These are phyloP conservation scores for Glebionis coronaria DNA, from an alignment of 129 eudicot genomes.

Conservation along the genomic window DNA sequence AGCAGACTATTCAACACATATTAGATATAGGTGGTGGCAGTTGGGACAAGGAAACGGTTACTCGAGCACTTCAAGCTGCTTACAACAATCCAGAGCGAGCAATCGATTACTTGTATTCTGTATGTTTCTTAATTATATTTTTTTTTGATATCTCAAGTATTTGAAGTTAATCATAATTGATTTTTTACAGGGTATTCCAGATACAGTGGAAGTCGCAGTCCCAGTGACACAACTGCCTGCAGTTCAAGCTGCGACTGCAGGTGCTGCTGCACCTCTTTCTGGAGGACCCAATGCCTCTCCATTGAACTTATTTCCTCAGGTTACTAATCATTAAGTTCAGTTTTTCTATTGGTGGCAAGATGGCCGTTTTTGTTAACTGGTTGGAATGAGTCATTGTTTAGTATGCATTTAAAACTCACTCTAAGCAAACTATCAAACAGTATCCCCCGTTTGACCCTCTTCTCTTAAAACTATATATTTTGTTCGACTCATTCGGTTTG, in stretches of 20 bases:
- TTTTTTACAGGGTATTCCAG: constrained; percentile 75
- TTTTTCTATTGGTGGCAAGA: neutral
- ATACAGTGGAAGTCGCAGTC: constrained; percentile 64
- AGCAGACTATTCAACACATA: constrained; percentile 77
- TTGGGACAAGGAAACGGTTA: constrained; percentile 90
- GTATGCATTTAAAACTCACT: no score
- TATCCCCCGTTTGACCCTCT: no score
- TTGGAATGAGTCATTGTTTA: no score
- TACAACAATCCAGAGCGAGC: constrained; percentile 96
- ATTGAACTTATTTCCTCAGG: constrained; percentile 94
- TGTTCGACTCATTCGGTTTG: no score
- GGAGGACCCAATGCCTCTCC: constrained; percentile 94
- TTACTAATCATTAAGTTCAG: neutral
- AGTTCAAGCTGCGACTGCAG: constrained; percentile 32
- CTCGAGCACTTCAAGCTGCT: constrained; percentile 97
- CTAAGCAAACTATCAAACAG: no score
- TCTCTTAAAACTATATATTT: no score
- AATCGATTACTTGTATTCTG: constrained; percentile 88
- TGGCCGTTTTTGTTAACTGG: no score
- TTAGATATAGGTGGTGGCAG: constrained; percentile 96
- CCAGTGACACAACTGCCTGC: constrained; percentile 60
- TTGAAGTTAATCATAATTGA: neutral
- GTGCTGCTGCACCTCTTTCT: constrained; percentile 47
- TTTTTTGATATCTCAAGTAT: neutral
- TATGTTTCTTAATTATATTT: constrained; percentile 24